These are phyloP conservation scores for Scytalidium lignicola DNA, from an alignment of 2,329 filamentous ascomycete genomes.

Conservation along the genomic window DNA sequence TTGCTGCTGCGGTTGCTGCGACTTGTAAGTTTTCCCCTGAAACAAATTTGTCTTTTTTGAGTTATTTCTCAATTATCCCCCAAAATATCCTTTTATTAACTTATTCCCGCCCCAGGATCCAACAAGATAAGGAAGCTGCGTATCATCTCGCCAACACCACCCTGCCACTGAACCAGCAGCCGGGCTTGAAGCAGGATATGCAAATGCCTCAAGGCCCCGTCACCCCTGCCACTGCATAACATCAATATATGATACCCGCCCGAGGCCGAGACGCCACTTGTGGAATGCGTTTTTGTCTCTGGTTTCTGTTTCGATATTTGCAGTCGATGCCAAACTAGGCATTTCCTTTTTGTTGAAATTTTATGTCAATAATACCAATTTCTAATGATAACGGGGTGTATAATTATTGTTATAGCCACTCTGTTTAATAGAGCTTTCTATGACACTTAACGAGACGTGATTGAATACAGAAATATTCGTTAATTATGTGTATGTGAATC, in stretches of 20 bases:
- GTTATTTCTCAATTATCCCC: background rate
- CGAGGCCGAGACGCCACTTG: no score
- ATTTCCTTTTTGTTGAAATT: background rate
- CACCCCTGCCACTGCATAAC: background rate
- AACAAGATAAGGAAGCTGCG: constrained; percentile 16
- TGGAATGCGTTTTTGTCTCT: no score
- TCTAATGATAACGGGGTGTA: no score
- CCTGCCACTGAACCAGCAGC: background rate
- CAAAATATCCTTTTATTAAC: no score
- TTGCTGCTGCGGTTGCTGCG: constrained; percentile 23
- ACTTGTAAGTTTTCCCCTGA: constrained; percentile 9
- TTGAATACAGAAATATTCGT: no score
- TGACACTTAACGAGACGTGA: no score
- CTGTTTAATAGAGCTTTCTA: no score
- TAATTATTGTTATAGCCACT: no score
- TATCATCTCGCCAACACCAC: constrained; percentile 7
- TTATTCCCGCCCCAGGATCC: constrained; percentile 5
- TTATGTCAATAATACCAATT: no score
- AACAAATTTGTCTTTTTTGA: no score
- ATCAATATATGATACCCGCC: background rate
- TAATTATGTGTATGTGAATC: no score
- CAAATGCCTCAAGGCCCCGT: background rate
- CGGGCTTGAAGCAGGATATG: constrained; percentile 1
- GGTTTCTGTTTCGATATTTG: background rate
- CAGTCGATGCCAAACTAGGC: background rate